Evolutionary conservation across 129 eudicot species (phyloP), one percentile per base, ranked within the genome.

Genomic region (Tagetes patula): DNA sequence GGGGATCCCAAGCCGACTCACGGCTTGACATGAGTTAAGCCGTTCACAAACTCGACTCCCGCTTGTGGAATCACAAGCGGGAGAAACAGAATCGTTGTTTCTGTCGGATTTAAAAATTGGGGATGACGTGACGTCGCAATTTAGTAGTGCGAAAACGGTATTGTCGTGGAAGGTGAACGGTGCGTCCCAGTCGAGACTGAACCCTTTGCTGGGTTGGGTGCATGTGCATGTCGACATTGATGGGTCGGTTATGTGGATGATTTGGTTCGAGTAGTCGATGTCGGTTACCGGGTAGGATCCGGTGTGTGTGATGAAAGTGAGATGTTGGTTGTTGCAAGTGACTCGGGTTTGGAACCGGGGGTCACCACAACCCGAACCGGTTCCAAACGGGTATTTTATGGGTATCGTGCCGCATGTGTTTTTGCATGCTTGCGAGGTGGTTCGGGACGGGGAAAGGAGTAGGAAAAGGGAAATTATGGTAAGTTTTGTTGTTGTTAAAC

Each of bases 201-300:
- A 93, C 74, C 98, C 98, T 79, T 87, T 89, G 75, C 96, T 93
- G 0, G 88, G 95, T 71, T 85, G 92, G 2, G 84, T 84, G 69
- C 92, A 89, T 3, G 84, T 40, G 52, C 98, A 93, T 6, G 98
- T 89, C n/a, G 98, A 93, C 91, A 93, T 89, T 46, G 98, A 64
- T 54, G 92, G 92, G 75, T 93, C 98, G 2, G 85, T 78, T n/a
- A 93, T 80, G 77, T 76, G 85, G 8, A 93, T 72, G 65, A 93
- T 42, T 82, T 85, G 84, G 80, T 78, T 73, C 2, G 65, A 31
- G 84, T 93, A 93, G 75, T 93, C 96, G 32, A 93, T 87, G 77
- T 82, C 64, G 13, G 96, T 93, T 73, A 93, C 71, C 1, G 88
- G 87, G 80, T 93, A 93, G 85, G 86, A 78, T 12, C 98, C 98